Percentiles rank a stretch among this genome's conserved stretches.
Conservation (phyloP, 768 basidiomycete genomes). For the Vararia minispora region DNA sequence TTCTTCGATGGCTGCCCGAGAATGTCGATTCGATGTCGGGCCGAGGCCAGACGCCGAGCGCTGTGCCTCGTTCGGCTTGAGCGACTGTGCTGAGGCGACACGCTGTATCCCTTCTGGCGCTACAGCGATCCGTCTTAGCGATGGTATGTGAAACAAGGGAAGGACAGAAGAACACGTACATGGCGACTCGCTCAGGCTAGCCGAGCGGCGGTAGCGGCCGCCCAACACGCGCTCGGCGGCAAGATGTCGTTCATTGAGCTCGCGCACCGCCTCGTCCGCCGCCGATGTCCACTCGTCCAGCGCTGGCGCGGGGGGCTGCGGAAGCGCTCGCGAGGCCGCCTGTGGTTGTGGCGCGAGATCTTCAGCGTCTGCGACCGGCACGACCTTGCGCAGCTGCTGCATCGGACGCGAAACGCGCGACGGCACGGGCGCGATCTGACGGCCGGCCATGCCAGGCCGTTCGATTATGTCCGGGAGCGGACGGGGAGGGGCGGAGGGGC, state of each 20-base stretch:
- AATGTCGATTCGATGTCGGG: no score
- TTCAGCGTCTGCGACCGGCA: slow-evolving; percentile 6
- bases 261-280: slow-evolving; percentile 12
- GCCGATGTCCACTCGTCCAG: slow-evolving; percentile 16
- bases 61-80: slow-evolving; percentile 7
- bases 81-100: background rate
- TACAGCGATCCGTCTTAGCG: no score
- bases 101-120: no score
- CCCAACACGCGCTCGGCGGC: slow-evolving; percentile 3
- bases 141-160: background rate
- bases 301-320: background rate
- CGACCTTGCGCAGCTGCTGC: slow-evolving; percentile 6
- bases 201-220: slow-evolving; percentile 61
- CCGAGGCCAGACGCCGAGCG: no score
- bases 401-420: slow-evolving; percentile 11
- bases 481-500: slow-evolving; percentile 3
- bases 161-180: slow-evolving; percentile 20
- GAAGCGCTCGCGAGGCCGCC: background rate
- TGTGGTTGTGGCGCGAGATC: slow-evolving; percentile 1
- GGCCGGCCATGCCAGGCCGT: slow-evolving; percentile 7
- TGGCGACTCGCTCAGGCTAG: slow-evolving; percentile 61
- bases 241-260: background rate
- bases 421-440: slow-evolving; percentile 13
- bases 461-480: slow-evolving; percentile 6
- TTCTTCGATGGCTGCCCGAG: no score